phyloP scores from a whole-genome alignment of 495 filamentous ascomycete genomes.

The Lentithecium fluviatile region DNA sequence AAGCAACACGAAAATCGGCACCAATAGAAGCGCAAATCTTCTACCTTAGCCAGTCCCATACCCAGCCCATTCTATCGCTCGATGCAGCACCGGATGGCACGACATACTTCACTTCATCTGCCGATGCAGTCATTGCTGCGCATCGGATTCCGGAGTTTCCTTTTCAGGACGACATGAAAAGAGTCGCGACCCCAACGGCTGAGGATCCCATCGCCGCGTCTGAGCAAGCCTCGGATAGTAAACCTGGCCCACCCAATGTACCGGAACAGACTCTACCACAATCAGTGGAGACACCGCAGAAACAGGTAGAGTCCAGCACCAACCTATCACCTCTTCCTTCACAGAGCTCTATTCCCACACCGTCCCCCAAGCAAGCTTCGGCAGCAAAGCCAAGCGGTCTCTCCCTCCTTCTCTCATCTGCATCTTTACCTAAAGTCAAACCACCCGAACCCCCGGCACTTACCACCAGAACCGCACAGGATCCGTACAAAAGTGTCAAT shows the following conservation, averaged over 20 bases:
- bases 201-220: no score
- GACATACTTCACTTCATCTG: slow-evolving; percentile 78
- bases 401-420: slow-evolving; percentile 13
- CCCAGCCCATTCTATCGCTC: slow-evolving; percentile 83
- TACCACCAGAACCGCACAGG: slow-evolving; percentile 28
- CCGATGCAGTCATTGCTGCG: slow-evolving; percentile 67
- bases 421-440: slow-evolving; percentile 1
- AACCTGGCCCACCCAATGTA: no score
- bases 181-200: no score
- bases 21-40: slow-evolving; percentile 47
- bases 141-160: slow-evolving; percentile 44
- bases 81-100: slow-evolving; percentile 56
- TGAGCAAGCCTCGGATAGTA: no score
- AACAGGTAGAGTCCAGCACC: no score
- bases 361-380: neutral
- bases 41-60: slow-evolving; percentile 68
- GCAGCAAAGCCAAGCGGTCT: slow-evolving; percentile 43
- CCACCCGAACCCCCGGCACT: slow-evolving; percentile 32
- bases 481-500: slow-evolving; percentile 44
- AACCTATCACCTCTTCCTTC: neutral
- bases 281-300: no score
- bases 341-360: neutral
- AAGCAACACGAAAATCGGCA: slow-evolving; percentile 46
- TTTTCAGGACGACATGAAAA: slow-evolving; percentile 42
- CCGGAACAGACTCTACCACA: no score